Evolutionary conservation across 1,139 yeast species (phyloP).

Genomic region (Arxiozyma telluris): DNA sequence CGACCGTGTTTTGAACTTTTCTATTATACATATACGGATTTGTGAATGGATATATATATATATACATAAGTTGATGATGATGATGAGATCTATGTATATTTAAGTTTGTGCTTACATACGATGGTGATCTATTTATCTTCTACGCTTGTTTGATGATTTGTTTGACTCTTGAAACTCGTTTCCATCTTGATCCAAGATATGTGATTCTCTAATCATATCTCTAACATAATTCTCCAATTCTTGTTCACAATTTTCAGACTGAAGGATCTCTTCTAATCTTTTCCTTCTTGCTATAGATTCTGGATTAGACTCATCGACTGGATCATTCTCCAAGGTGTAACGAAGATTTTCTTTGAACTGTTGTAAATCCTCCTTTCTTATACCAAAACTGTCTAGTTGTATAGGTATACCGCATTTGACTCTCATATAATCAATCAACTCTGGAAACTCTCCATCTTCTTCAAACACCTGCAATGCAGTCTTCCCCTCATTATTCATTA

Average conservation of each 20-base stretch:
- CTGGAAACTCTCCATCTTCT: slow-evolving; percentile 83
- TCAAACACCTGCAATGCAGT: slow-evolving; percentile 61
- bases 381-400: slow-evolving; percentile 34
- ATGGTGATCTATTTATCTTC: slow-evolving; percentile 11
- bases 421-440: slow-evolving; percentile 56
- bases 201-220: slow-evolving; percentile 52
- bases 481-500: slow-evolving; percentile 62
- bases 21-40: too few species aligned
- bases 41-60: not conserved
- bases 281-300: slow-evolving; percentile 50
- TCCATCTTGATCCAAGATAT: slow-evolving; percentile 22
- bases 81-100: not conserved
- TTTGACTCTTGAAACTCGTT: slow-evolving; percentile 4
- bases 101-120: not conserved
- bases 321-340: slow-evolving; percentile 45
- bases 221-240: slow-evolving; percentile 60
- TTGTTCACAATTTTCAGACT: slow-evolving; percentile 71
- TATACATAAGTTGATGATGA: not conserved
- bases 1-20: too few species aligned
- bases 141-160: slow-evolving; percentile 23
- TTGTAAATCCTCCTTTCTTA: slow-evolving; percentile 38
- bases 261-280: slow-evolving; percentile 60
- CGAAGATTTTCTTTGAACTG: slow-evolving; percentile 39
- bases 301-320: slow-evolving; percentile 33
- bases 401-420: slow-evolving; percentile 36